Conservation (phyloP, 257 asterid species). For the Ilex aquifolium region DNA sequence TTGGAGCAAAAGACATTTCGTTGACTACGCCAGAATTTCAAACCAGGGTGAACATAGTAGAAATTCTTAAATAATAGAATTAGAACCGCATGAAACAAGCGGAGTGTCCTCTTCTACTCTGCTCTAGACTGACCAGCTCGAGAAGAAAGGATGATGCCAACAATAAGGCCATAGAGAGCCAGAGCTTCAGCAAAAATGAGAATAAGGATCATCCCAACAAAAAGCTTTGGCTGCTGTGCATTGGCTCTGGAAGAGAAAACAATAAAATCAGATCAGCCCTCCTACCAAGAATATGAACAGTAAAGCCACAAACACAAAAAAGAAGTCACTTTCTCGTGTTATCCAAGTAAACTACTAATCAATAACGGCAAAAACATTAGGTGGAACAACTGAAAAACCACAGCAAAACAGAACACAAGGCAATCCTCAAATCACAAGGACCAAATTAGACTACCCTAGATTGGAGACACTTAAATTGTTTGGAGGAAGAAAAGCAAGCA, state of each 20-base stretch:
- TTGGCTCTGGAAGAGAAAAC: slow-evolving; percentile 49
- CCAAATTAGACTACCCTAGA: too few relatives aligned
- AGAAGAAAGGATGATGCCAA: slow-evolving; percentile 85
- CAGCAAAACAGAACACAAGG: too few relatives aligned
- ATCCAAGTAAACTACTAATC: too few relatives aligned
- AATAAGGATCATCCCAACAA: slow-evolving; percentile 80
- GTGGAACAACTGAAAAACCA: too few relatives aligned
- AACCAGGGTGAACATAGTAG: slow-evolving; percentile 15
- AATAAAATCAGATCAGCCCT: not conserved
- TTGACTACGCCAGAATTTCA: slow-evolving; percentile 22
- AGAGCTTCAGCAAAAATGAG: slow-evolving; percentile 77
- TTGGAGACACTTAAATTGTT: too few relatives aligned
- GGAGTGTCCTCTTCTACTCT: slow-evolving; percentile 36
- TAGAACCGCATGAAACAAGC: slow-evolving; percentile 17
- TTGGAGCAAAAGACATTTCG: slow-evolving; percentile 18
- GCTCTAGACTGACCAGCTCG: slow-evolving; percentile 92
- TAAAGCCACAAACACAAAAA: too few relatives aligned
- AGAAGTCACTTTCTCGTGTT: too few relatives aligned
- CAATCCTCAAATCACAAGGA: too few relatives aligned
- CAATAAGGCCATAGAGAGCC: slow-evolving; percentile 77
- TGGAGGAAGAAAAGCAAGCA: too few relatives aligned
- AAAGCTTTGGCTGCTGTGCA: slow-evolving; percentile 82
- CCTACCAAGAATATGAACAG: too few relatives aligned
- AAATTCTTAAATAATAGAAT: slow-evolving; percentile 16
- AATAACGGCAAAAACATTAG: too few relatives aligned